phyloP scores from a whole-genome alignment of 108 stramenopile genomes.

The Nitzschia sp. region DNA sequence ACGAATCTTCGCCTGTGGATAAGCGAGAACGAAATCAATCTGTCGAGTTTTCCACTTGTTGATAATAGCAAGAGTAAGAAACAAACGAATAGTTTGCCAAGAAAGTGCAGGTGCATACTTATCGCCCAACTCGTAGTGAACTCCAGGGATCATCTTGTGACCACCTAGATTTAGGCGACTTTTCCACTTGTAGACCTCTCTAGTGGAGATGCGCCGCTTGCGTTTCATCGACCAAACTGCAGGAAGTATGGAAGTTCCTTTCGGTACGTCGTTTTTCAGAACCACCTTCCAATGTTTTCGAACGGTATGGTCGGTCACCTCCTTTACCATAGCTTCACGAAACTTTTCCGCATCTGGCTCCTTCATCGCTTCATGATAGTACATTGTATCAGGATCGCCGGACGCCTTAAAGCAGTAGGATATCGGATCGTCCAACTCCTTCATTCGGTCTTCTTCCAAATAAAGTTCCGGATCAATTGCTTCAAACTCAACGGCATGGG shows the following conservation, averaged over 20 bases:
- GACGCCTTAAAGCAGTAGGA: conserved; percentile 4
- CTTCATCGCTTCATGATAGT: conserved; percentile 36
- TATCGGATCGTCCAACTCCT: not conserved
- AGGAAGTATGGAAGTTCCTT: conserved; percentile 29
- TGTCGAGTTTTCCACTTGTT: conserved; percentile 41
- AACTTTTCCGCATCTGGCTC: conserved; percentile 28
- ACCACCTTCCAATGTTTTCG: conserved; percentile 20
- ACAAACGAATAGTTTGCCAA: conserved; percentile 44
- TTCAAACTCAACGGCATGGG: not conserved
- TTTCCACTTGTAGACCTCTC: conserved; percentile 3
- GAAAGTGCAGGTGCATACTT: conserved; percentile 32
- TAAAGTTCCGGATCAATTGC: not conserved
- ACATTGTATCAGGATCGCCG: conserved; percentile 44
- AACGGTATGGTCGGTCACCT: conserved; percentile 19
- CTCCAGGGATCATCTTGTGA: no score
- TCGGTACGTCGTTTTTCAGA: conserved; percentile 19
- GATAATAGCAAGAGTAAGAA: conserved; percentile 23
- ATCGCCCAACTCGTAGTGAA: no score
- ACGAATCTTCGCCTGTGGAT: not conserved
- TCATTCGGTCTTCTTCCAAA: not conserved
- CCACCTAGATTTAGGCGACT: conserved; percentile 1
- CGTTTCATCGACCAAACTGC: conserved; percentile 56
- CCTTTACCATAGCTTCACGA: conserved; percentile 25
- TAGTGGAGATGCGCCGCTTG: conserved; percentile 43
- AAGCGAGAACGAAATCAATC: conserved; percentile 51